Conservation (phyloP, 2,329 filamentous ascomycete genomes). For the Sporothrix curviconia region DNA sequence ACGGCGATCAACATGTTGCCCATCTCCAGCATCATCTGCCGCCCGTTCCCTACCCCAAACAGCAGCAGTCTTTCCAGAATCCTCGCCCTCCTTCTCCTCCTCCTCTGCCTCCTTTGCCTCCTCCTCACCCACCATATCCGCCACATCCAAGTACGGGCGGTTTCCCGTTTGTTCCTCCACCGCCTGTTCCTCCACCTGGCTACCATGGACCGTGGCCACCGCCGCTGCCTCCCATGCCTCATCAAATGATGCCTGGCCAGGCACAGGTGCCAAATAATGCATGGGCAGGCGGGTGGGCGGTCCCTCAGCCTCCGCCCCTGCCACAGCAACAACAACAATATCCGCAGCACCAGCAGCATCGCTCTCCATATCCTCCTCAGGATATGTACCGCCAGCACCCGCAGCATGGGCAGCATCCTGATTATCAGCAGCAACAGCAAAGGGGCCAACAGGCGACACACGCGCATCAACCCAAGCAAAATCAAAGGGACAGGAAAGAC, state of each 20-base stretch:
- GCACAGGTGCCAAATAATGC: too few species aligned
- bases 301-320: background rate
- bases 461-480: too few species aligned
- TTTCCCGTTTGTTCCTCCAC: slow-evolving; percentile 1
- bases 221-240: slow-evolving; percentile 6
- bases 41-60: background rate
- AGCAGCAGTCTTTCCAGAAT: background rate
- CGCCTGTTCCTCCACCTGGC: slow-evolving; percentile 12
- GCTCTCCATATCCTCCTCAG: background rate
- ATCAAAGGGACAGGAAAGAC: too few species aligned
- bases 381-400: background rate
- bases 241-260: background rate
- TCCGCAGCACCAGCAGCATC: background rate
- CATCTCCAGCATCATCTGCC: background rate
- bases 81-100: background rate
- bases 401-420: background rate
- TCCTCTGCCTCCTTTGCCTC: background rate
- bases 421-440: background rate
- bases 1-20: background rate
- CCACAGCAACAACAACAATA: slow-evolving; percentile 3
- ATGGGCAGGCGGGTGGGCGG: background rate
- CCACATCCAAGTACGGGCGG: background rate
- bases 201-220: slow-evolving; percentile 18
- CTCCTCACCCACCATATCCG: background rate
- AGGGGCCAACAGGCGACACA: too few species aligned